A percentile compares a stretch with the other conserved stretches of the same genome.
Evolutionary conservation across 73 alveolate genomes (phyloP).

Genomic region (Tetrahymena malaccensis): DNA sequence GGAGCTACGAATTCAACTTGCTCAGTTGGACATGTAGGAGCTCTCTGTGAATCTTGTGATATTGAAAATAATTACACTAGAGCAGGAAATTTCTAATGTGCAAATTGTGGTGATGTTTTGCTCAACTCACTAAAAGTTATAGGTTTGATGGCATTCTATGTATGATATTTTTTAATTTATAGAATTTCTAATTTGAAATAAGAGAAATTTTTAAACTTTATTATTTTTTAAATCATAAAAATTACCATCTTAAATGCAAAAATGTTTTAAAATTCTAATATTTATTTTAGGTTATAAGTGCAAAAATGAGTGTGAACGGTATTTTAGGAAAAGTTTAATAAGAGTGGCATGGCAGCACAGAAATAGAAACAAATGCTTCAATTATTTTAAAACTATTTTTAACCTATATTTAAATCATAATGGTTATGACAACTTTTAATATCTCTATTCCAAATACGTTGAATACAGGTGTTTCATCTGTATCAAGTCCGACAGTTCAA

Average conservation of each 20-base stretch:
- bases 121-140: neutral
- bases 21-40: neutral
- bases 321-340: neutral
- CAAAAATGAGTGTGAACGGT: neutral
- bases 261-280: too few species aligned
- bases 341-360: neutral
- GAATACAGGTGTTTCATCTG: neutral
- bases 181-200: too few species aligned
- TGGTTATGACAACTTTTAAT: neutral
- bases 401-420: neutral
- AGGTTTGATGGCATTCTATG: neutral
- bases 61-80: neutral
- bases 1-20: neutral
- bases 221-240: too few species aligned
- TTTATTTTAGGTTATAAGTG: neutral
- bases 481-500: neutral
- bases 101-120: neutral
- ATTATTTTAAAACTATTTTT: neutral
- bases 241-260: too few species aligned
- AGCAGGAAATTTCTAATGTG: neutral
- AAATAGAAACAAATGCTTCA: neutral
- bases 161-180: neutral
- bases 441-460: neutral
- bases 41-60: neutral
- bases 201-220: too few species aligned